Evolutionary conservation across 352 stramenopile genomes (phyloP).

Genomic region (Phytophthora pini): DNA sequence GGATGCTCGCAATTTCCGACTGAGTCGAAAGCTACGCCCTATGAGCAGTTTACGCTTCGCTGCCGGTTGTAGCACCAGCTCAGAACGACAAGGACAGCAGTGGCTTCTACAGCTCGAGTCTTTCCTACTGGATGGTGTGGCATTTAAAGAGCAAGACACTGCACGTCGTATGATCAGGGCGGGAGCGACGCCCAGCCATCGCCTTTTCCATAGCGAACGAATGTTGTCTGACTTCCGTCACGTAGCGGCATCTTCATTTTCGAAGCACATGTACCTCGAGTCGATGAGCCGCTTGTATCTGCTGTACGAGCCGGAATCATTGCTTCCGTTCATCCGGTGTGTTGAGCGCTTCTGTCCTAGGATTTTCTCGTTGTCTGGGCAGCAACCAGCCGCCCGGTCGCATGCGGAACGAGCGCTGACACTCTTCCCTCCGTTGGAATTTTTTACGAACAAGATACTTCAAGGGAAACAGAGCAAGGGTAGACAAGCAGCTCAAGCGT

Average conservation of each 20-base stretch:
- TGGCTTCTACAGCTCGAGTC: conserved; percentile 81
- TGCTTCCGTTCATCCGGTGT: conserved; percentile 69
- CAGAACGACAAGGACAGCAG: conserved; percentile 57
- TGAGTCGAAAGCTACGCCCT: conserved; percentile 77
- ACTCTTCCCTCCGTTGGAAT: conserved; percentile 62
- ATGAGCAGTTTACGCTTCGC: conserved; percentile 86
- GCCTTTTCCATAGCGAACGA: conserved; percentile 88
- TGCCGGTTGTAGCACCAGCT: conserved; percentile 60
- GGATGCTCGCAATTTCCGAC: conserved; percentile 56
- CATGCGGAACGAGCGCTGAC: conserved; percentile 74
- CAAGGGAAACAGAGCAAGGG: conserved; percentile 22
- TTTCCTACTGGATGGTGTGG: conserved; percentile 62
- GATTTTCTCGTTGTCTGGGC: conserved; percentile 68
- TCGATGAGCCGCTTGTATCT: conserved; percentile 82
- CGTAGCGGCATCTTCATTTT: conserved; percentile 74
- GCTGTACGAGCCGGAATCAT: conserved; percentile 60
- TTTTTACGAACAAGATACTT: conserved; percentile 49
- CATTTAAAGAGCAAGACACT: conserved; percentile 42
- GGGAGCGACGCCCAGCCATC: conserved; percentile 57
- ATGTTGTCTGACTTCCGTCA: conserved; percentile 71
- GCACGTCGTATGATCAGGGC: conserved; percentile 11
- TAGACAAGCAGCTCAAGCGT: conserved; percentile 31
- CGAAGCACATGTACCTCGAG: conserved; percentile 90
- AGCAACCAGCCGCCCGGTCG: conserved; percentile 45
- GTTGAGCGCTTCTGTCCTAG: conserved; percentile 69